Evolutionary conservation across 2,329 filamentous ascomycete species (phyloP), one percentile per base, ranked within the genome.

Genomic region (Leptographium galeiforme): DNA sequence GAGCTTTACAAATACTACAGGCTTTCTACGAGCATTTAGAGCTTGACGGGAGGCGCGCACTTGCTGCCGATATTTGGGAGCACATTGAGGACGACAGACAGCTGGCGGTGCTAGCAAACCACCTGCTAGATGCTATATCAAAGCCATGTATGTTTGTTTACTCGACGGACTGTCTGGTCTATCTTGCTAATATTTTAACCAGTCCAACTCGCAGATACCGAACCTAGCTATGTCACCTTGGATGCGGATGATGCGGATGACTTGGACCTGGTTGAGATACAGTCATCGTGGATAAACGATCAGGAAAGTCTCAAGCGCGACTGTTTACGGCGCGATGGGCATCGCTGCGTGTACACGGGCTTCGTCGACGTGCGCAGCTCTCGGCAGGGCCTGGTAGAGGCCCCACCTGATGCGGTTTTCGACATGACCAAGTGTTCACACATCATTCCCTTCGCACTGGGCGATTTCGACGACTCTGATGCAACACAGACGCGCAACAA

Each of bases 401-500:
- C 16, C 6, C 53, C 43, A 34, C 40, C 50, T 6, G 19, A n/a
- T n/a, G n/a, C n/a, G n/a, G 33, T 49, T 1, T 16, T 34, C 2
- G 6, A 2, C 13, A 10, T 1, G 16, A 12, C 16, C 7, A 7
- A 53, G 13, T 58, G 57, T 11, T 48, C 57, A 1, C 57, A 58
- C 13, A 53, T 58, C 19, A 48, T 58, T 38, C 49, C 49, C 10
- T 51, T 51, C 30, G 49, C 49, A 18, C 32, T 51, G 16, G 49
- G 49, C 8, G 19, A 19, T 30, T 51, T 51, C 40, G 49, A 51
- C 41, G 49, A 44, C 8, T 16, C 14, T 1, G 40, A 51, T 44
- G 39, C 49, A n/a, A n/a, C 30, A 8, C 49, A 51, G 16, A 51
- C 49, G 8, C 25, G 49, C 6, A 51, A 51, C 49, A 51, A 44